Conservation (phyloP, 129 eudicot genomes). For the Heracleum sosnowskyi region DNA sequence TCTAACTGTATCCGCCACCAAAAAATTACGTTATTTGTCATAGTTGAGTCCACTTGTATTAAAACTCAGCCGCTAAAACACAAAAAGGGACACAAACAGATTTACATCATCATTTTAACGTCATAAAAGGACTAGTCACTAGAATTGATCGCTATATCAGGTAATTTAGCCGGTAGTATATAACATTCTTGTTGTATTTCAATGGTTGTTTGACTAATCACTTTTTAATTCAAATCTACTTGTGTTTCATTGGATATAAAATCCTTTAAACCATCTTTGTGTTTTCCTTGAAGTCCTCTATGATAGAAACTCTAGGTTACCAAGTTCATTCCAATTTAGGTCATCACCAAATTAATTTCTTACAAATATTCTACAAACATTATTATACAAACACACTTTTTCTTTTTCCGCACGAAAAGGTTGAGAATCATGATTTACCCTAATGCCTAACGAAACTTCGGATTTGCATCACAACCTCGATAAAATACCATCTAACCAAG, state of each 20-base stretch:
- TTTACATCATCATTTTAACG: neutral
- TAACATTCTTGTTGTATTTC: neutral
- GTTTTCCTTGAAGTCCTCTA: neutral
- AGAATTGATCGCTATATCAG: neutral
- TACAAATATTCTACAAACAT: no score
- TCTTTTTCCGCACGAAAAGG: no score
- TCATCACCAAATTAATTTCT: no score
- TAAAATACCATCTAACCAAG: neutral
- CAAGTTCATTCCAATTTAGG: no score
- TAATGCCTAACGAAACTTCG: neutral
- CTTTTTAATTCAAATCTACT: neutral
- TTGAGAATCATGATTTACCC: neutral
- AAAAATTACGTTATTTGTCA: neutral
- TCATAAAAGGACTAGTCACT: neutral
- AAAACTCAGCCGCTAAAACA: neutral
- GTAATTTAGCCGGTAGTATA: neutral
- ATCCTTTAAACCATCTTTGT: neutral
- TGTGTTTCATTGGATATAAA: neutral
- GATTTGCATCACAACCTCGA: neutral
- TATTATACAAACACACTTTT: neutral
- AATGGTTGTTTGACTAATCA: neutral
- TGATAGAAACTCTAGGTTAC: no score
- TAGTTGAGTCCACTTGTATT: neutral
- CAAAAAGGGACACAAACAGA: neutral
- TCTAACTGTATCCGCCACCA: neutral